These are phyloP conservation scores for Trichoderma lentiforme DNA, from an alignment of 2,329 filamentous ascomycete species.

Conservation along the genomic window DNA sequence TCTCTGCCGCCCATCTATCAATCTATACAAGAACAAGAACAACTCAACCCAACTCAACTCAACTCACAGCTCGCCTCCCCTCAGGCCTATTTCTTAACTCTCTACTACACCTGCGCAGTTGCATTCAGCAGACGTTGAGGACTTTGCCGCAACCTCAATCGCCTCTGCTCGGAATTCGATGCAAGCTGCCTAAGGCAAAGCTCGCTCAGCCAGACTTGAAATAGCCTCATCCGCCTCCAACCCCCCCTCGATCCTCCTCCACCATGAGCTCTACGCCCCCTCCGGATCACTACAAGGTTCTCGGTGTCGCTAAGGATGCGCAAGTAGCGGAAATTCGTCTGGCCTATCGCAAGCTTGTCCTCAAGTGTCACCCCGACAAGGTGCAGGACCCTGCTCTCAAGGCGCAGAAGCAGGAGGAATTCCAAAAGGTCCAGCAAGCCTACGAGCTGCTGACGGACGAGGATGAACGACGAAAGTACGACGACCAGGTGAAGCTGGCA, in stretches of 20 bases:
- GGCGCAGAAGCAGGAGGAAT: constrained; percentile 76
- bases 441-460: constrained; percentile 89
- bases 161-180: constrained; percentile 14
- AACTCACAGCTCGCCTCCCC: not conserved
- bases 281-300: constrained; percentile 73
- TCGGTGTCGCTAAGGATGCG: constrained; percentile 72
- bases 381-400: constrained; percentile 75
- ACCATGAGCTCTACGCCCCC: constrained; percentile 48
- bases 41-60: not conserved
- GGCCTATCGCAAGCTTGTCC: constrained; percentile 79
- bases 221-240: constrained; percentile 7
- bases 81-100: not conserved
- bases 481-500: constrained; percentile 67
- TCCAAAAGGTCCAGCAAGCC: constrained; percentile 87
- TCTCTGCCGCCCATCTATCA: not conserved
- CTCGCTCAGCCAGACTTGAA: constrained; percentile 4
- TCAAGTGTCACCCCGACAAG: constrained; percentile 91
- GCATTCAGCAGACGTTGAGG: not conserved
- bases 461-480: constrained; percentile 67
- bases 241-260: constrained; percentile 4
- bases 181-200: constrained; percentile 1
- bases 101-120: not conserved
- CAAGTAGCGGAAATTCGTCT: constrained; percentile 69
- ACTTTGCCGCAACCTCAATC: not conserved
- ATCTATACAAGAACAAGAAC: not conserved